Evolutionary conservation across 441 rosid genomes (phyloP), one percentile per base, ranked within the genome.

Genomic region (Francoa sonchifolia): DNA sequence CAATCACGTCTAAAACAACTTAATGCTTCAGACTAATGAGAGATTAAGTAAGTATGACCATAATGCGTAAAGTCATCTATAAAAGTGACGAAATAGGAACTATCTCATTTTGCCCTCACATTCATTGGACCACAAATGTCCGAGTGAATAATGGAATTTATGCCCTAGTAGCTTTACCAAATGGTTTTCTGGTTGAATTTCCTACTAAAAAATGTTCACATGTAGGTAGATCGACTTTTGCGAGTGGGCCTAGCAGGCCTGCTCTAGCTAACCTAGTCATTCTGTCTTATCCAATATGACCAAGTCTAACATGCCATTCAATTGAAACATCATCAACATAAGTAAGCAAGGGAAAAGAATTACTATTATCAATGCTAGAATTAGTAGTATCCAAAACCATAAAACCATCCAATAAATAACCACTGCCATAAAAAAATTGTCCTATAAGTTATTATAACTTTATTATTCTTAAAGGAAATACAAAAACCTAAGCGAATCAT

Each of bases 51-150:
- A n/a, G 10, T 32, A 10, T 44, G 25, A 44, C 7, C 36, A 30
- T 8, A 28, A 1, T 11, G 11, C 6, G 38, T 44, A 19, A 16
- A 15, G n/a, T 44, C 38, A 18, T 44, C 37, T 3, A 44, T 16
- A 44, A 44, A 44, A 5, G 36, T 9, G 44, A 40, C 21, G 30
- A 40, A 40, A 3, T 40, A 40, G 1, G 3, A 5, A 8, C 13
- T 11, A 19, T 26, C 27, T 8, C 19, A 26, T 12, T 26, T 38
- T 13, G 44, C 31, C 16, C 44, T 40, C 30, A 40, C 44, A 40
- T 20, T 40, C 44, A 40, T 21, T 7, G 44, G 44, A 20, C 44
- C 44, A 40, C 44, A 40, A 10, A 40, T 40, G 18, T 40, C 28
- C 2, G 30, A 40, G 21, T 40, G 26, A 15, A 40, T 20, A 8